Conservation (phyloP, 352 stramenopile genomes). For the Pythium sukuiense region DNA sequence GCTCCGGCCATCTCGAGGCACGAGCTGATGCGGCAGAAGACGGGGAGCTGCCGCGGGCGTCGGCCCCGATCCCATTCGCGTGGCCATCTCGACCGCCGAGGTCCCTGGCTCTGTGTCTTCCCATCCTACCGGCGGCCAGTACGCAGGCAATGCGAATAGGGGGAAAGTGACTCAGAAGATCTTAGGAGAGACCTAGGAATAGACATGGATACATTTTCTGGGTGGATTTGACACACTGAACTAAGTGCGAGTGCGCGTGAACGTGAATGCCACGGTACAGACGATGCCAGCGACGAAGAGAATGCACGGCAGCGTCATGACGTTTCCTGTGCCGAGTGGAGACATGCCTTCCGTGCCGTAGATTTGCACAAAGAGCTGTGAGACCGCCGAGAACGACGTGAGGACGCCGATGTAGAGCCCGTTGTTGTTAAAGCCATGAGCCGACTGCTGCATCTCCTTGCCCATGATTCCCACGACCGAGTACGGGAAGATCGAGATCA, state of each 20-base stretch:
- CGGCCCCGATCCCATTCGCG: conserved; percentile 4
- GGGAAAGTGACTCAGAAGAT: conserved; percentile 13
- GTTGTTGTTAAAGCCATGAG: conserved; percentile 80
- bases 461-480: conserved; percentile 79
- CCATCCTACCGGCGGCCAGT: background rate
- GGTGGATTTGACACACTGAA: background rate
- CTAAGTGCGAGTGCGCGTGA: conserved; percentile 26
- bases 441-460: conserved; percentile 69
- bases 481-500: conserved; percentile 72
- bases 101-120: background rate
- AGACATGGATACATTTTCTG: conserved; percentile 13
- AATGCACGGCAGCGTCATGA: conserved; percentile 58
- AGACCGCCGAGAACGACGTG: conserved; percentile 61
- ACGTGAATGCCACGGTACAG: conserved; percentile 45
- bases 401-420: conserved; percentile 75
- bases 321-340: conserved; percentile 57
- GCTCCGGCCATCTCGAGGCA: conserved; percentile 29
- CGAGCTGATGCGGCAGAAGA: conserved; percentile 33
- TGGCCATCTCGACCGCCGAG: background rate
- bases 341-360: conserved; percentile 71
- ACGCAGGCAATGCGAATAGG: background rate
- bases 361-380: conserved; percentile 68
- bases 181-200: conserved; percentile 16
- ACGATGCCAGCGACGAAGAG: conserved; percentile 52
- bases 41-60: background rate